Base-by-base conservation (phyloP, 2,329 filamentous ascomycete genomes). In the Stylonectria norvegica region DNA sequence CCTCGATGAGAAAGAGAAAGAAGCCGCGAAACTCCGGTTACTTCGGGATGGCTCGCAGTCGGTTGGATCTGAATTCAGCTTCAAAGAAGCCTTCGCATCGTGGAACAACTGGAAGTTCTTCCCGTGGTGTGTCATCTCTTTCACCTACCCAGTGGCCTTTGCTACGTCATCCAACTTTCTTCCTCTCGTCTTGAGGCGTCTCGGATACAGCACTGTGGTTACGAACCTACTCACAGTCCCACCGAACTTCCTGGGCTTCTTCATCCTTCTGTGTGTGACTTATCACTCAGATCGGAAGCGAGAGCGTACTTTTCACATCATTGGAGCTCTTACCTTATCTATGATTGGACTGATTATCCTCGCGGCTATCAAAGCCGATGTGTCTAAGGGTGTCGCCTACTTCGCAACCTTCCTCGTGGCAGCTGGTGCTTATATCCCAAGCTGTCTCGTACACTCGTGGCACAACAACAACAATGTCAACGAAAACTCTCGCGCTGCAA, bases 391-490 rank as follows among this genome's bases (percentile, higher is more conserved):
- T 0, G 61, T 72, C 0, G 69, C 69, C 2, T 76, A 75, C 40
- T 75, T 75, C 45, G 70, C 72, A 0, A 71, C 67, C 42, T 76
- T 75, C 41, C 56, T 76, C 3, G 58, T 76, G 37, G 67, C 69
- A 2, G 50, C 58, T 1, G 67, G 67, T 16, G 62, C 70, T 1
- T 75, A 73, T 46, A 71, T 72, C 11, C 67, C 70, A 0, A 67
- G 64, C 4, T 68, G 66, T 37, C 56, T 76, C n/a, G 64, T 75
- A 4, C 65, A 74, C 43, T 63, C 64, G 1, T 73, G 73, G 72
- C 64, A 74, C 43, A 75, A 75, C 40, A 76, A 75, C 45, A 76
- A 76, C 50, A 75, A 72, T 29, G 56, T 73, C 6, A 66, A 70
- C 17, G 72, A 78, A 56, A 74, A 57, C 18, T 55, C 48, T 0